These are phyloP conservation scores for Amaranthus hypochondriacus DNA, from an alignment of 148 eudicot genomes.

Conservation along the genomic window DNA sequence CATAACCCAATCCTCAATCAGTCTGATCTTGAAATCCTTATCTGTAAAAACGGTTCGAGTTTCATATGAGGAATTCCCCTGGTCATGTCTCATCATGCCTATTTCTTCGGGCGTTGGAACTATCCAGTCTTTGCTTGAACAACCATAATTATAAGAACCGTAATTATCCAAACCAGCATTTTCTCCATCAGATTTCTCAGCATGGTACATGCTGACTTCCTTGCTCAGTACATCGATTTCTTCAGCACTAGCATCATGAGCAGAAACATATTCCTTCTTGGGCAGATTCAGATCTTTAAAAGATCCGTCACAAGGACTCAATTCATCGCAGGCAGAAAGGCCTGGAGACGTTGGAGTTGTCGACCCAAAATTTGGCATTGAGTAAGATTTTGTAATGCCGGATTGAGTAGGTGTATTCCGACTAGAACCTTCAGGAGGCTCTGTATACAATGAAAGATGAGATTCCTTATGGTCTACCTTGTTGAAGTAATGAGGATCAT, in stretches of 20 bases:
- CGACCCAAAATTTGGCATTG: slow-evolving; percentile 50
- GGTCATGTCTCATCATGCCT: slow-evolving; percentile 18
- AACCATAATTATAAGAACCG: slow-evolving; percentile 47
- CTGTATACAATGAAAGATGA: slow-evolving; percentile 28
- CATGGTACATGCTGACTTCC: slow-evolving; percentile 20
- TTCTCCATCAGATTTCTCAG: slow-evolving; percentile 39
- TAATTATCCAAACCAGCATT: slow-evolving; percentile 33
- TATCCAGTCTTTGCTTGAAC: slow-evolving; percentile 77
- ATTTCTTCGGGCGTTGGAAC: slow-evolving; percentile 51
- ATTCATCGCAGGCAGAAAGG: slow-evolving; percentile 9
- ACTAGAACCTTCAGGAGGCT: slow-evolving; percentile 24
- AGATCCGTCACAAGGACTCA: slow-evolving; percentile 36
- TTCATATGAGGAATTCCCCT: slow-evolving; percentile 36
- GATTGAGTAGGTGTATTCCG: slow-evolving; percentile 25
- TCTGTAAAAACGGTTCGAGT: slow-evolving; percentile 34
- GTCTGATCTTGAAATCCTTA: slow-evolving; percentile 52
- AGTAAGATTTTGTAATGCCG: slow-evolving; percentile 45
- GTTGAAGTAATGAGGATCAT: slow-evolving; percentile 31
- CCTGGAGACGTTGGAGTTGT: slow-evolving; percentile 22
- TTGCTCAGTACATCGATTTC: slow-evolving; percentile 20
- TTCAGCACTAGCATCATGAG: slow-evolving; percentile 23
- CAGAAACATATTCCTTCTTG: slow-evolving; percentile 29
- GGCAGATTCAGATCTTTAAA: slow-evolving; percentile 44
- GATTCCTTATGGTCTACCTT: slow-evolving; percentile 31
- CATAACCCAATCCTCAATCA: slow-evolving; percentile 74